These are phyloP conservation scores for Penicillium paxilli DNA, from an alignment of 495 filamentous ascomycete genomes.

Conservation along the genomic window DNA sequence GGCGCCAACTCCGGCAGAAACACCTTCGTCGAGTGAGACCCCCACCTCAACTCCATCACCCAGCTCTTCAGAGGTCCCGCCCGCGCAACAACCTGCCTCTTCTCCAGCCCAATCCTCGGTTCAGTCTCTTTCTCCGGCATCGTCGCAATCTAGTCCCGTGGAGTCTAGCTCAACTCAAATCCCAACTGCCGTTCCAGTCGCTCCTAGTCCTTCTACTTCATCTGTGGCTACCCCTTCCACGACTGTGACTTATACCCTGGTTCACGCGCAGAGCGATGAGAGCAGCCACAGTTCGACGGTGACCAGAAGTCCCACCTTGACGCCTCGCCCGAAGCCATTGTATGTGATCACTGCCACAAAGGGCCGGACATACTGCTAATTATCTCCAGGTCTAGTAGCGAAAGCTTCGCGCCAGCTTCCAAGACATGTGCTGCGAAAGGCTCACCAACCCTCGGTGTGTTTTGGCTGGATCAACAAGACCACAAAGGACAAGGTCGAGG, in stretches of 20 bases:
- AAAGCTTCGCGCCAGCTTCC: background rate
- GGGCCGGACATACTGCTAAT: background rate
- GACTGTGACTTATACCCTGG: background rate
- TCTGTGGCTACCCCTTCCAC: background rate
- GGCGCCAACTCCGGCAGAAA: background rate
- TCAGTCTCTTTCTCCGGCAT: background rate
- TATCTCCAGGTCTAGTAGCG: background rate
- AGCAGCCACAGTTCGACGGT: background rate
- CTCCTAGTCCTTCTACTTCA: background rate
- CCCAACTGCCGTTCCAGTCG: background rate
- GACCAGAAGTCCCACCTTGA: background rate
- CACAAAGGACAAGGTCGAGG: constrained; percentile 31
- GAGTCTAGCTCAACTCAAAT: background rate
- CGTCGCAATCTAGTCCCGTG: background rate
- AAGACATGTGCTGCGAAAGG: constrained; percentile 22
- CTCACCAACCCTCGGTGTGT: constrained; percentile 9
- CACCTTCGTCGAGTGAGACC: background rate
- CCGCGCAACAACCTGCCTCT: background rate
- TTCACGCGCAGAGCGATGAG: background rate
- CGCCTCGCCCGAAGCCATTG: background rate
- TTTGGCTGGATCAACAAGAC: constrained; percentile 38
- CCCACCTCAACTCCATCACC: background rate
- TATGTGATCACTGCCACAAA: background rate
- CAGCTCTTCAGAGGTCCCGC: background rate
- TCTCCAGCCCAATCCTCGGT: background rate